Evolutionary conservation across 2,329 filamentous ascomycete genomes (phyloP), one percentile per base, ranked within the genome.

Genomic region (Exophiala viscosa): DNA sequence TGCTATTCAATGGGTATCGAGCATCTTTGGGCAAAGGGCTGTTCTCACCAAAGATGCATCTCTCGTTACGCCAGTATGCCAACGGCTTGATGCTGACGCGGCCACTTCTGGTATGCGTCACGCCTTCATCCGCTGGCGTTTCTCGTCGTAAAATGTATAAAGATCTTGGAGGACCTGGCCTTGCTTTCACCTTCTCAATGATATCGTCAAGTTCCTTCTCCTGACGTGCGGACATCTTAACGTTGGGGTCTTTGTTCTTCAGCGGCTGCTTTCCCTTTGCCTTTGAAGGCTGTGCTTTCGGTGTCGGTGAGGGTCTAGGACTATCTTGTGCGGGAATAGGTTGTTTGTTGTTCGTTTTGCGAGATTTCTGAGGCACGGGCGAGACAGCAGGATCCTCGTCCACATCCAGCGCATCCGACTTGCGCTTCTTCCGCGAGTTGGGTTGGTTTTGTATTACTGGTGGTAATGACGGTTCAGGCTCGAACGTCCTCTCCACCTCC

Each of bases 21-120:
- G 77, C 75, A n/a, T 77, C 76, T 34, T 69, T 64, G 48, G 60
- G 62, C 45, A 75, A 69, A 23, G 50, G 50, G 4, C 35, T 45
- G 14, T 44, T 43, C 52, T 73, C 82, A 18, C 83, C 80, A 64
- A 84, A 88, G 17, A 90, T 81, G 42, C 87, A 82, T 48, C 81
- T 82, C 67, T 97, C 92, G 60, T 90, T 90, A 63, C 84, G 84
- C 92, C 92, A 97, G 67, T 81, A 95, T 20, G 88, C 83, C 32
- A 96, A 72, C 0, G 91, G 93, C 55, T 83, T 82, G 57, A 89
- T 85, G 8, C 88, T 89, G 47, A 83, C 82, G 51, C 93, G 83
- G 2, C 90, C 91, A 10, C 86, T 92, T 48, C 90, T 84, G n/a
- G 80, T 80, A 45, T 85, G 88, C 40, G 77, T 80, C 28, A 76